Base-by-base conservation (phyloP, 805 yeast genomes). In the Kuraishia ogatae region DNA sequence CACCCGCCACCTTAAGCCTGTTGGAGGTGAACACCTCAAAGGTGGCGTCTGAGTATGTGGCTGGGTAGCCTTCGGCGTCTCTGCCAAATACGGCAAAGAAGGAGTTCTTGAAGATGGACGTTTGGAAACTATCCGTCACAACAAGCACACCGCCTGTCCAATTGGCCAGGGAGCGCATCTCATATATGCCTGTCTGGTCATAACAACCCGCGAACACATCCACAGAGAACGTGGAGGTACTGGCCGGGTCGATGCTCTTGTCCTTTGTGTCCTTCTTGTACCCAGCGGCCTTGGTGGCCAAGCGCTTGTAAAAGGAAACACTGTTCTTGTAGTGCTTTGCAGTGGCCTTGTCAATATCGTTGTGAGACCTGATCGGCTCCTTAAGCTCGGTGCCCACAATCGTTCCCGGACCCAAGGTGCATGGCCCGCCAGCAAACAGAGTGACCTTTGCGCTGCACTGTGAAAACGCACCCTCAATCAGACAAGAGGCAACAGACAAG, bases 301-400 rank as follows among this genome's bases (percentile, higher is more conserved):
- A 68, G 46, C 77, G 73, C 59, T 87, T 92, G 70, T 91, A 92
- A 66, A 83, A 91, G 69, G 89, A 85, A 62, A 79, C 80, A 10
- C 97, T 96, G 69, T 88, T 89, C 65, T 88, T 86, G 74, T 84
- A 89, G 68, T 91, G 96, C 66, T 85, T 85, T 55, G 97, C 96
- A 52, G 79, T 71, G 64, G 93, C 97, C 61, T 91, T 85, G 69
- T 94, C 98, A 61, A 94, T 89, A 69, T 94, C 99, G 65, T 88
- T 89, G 72, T 94, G 99, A 8, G 99, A 94, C 76, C 99, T 84
- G 63, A 94, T 87, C 52, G 99, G 97, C 71, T 94, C 99, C 68
- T 89, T 88, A 68, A 94, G 79, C 69, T 91, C 94, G 23, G 86
- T 83, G 50, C 93, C 89, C 28, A 94, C 99, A 61, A 94, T 90